Evolutionary conservation across 441 rosid species (phyloP), one percentile per base, ranked within the genome.

Genomic region (Croton laevigatus): DNA sequence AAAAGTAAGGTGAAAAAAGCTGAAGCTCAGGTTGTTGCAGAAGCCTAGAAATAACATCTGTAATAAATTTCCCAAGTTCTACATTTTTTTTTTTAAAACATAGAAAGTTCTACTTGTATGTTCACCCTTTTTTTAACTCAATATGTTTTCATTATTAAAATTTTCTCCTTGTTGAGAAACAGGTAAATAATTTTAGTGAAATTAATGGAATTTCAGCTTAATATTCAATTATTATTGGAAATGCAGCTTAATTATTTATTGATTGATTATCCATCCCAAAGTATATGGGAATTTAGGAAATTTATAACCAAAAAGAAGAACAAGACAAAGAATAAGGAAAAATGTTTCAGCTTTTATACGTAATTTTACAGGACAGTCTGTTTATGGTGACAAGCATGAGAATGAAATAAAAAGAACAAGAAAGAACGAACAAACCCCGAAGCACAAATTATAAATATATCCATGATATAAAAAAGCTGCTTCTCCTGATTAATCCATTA

Each of bases 21-120:
- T 13, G 75, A 81, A 79, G 74, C 85, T 79, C 84, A 81, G 68
- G 79, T 72, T 14, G 81, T 78, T 2, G 86, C 84, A 62, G 89
- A 86, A 86, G 89, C 89, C 62, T 91, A 78, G 73, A 64, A 45
- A 8, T 40, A 23, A 32, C 53, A 14, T 66, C 20, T 66, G 36
- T 27, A 34, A 65, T 9, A 17, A 1, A 10, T 27, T 49, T 5
- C 12, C 8, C n/a, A n/a, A n/a, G n/a, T n/a, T n/a, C n/a, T n/a
- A n/a, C n/a, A n/a, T n/a, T n/a, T n/a, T n/a, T n/a, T n/a, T n/a
- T n/a, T n/a, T n/a, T n/a, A n/a, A n/a, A n/a, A n/a, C n/a, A n/a
- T n/a, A n/a, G n/a, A n/a, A n/a, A n/a, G 22, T 20, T 5, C 12
- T 3, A 27, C 51, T 51, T 42, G 6, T 40, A 3, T 3, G 8